phyloP scores from a whole-genome alignment of 352 stramenopile species.

The Phytophthora colocasiae region DNA sequence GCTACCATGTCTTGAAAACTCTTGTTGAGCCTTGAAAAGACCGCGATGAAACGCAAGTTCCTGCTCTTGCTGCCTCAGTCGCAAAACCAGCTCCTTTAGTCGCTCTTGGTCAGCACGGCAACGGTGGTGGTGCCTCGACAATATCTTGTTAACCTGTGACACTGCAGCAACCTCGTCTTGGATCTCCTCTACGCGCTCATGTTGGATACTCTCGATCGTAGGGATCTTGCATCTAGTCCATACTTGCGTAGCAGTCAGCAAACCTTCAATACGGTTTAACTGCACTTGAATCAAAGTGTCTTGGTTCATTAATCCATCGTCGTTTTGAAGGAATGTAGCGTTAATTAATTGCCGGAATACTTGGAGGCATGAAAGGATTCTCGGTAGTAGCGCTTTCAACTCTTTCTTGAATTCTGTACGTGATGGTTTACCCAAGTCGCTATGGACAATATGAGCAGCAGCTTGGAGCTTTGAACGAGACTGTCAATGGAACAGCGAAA shows the following conservation, averaged over 20 bases:
- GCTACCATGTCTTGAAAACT: slow-evolving; percentile 8
- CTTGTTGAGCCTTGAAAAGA: slow-evolving; percentile 35
- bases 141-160: slow-evolving; percentile 14
- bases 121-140: slow-evolving; percentile 17
- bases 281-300: slow-evolving; percentile 7
- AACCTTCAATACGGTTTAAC: slow-evolving; percentile 13
- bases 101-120: slow-evolving; percentile 2
- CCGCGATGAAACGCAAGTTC: slow-evolving; percentile 42
- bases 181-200: slow-evolving; percentile 7
- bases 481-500: slow-evolving; percentile 3
- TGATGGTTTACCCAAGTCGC: background rate
- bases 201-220: slow-evolving; percentile 21
- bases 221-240: slow-evolving; percentile 16
- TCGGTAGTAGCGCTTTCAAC: slow-evolving; percentile 12
- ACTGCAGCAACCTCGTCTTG: slow-evolving; percentile 27
- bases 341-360: slow-evolving; percentile 32
- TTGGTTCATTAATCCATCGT: background rate
- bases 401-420: slow-evolving; percentile 4
- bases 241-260: slow-evolving; percentile 16
- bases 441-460: slow-evolving; percentile 27
- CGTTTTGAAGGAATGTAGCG: slow-evolving; percentile 13
- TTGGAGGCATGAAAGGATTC: slow-evolving; percentile 36
- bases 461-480: slow-evolving; percentile 29
- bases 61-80: slow-evolving; percentile 40
- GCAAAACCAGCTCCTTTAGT: slow-evolving; percentile 26